Base-by-base conservation (phyloP, 768 basidiomycete species). In the Sarcodon aspratus region DNA sequence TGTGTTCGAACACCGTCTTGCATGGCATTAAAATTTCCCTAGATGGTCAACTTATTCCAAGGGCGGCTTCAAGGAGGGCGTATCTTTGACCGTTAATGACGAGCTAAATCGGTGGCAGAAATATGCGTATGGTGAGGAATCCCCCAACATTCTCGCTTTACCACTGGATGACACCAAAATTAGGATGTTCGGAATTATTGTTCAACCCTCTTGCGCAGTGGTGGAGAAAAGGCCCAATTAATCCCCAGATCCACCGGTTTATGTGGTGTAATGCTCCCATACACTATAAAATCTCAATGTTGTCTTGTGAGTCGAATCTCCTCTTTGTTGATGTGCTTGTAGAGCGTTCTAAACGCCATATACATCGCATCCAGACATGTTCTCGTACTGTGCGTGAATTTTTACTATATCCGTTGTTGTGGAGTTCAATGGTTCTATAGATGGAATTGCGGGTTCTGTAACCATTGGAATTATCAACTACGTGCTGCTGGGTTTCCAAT, bases 41-140 rank as follows among this genome's bases (percentile, higher is more conserved):
- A 27, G 21, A 27, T 85, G 87, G 90, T 85, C 90, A 18, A 87
- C 85, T 4, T 95, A 95, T 65, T 83, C 80, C 5, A 73, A 81
- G 36, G 80, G 88, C 45, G 82, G 75, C 6, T 94, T 93, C 71
- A 86, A 91, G 66, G 92, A 95, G 63, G 92, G 92, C 52, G 92
- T 95, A 13, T 87, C 85, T 1, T 71, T 95, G 13, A 92, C 92
- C 0, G 80, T 81, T 44, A 89, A 91, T 50, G 92, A 95, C 57
- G 92, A 95, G 64, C 68, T 94, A 11, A 93, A 92, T 58, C 68
- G 92, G 6, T 95, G 92, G 92, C 87, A 93, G 55, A 95, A 93
- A 63, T 89, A 87, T 56, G 74, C 84, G 0, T 88, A 84, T 63
- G 85, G 82, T 75, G 50, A 46, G 71, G 63, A 1, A 13, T 48